phyloP scores from a whole-genome alignment of 768 basidiomycete genomes.

The Tulasnella sp. region DNA sequence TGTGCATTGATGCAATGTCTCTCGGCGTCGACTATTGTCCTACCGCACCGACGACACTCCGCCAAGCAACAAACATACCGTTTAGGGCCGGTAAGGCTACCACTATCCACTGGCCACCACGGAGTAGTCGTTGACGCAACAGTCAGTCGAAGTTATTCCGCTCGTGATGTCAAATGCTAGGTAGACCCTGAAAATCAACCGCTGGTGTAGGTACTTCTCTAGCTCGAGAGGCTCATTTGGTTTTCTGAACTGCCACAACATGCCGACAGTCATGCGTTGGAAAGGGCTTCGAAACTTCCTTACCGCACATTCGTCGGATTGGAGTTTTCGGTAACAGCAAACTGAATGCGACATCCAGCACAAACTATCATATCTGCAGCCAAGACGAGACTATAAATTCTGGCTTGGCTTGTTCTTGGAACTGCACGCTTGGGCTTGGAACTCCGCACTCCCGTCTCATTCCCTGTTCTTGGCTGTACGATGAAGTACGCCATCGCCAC shows the following conservation, averaged over 20 bases:
- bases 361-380: neutral
- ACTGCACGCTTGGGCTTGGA: constrained; percentile 6
- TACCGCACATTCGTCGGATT: constrained; percentile 5
- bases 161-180: neutral
- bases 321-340: neutral
- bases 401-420: neutral
- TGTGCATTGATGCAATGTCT: neutral
- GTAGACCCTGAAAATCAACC: constrained; percentile 1
- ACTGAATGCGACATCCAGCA: neutral
- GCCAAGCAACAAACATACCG: neutral
- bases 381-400: constrained; percentile 7
- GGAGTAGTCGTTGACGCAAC: neutral
- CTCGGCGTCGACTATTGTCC: neutral
- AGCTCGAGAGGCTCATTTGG: neutral
- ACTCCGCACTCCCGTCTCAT: neutral
- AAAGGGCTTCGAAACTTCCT: neutral
- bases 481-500: constrained; percentile 24
- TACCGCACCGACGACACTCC: neutral
- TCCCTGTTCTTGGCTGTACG: neutral
- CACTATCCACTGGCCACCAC: neutral
- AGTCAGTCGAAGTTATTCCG: neutral
- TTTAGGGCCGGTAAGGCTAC: neutral
- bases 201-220: neutral
- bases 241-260: neutral
- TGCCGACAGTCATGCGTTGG: neutral